Conservation (phyloP, 2,329 filamentous ascomycete genomes). For the Talaromyces marneffei region DNA sequence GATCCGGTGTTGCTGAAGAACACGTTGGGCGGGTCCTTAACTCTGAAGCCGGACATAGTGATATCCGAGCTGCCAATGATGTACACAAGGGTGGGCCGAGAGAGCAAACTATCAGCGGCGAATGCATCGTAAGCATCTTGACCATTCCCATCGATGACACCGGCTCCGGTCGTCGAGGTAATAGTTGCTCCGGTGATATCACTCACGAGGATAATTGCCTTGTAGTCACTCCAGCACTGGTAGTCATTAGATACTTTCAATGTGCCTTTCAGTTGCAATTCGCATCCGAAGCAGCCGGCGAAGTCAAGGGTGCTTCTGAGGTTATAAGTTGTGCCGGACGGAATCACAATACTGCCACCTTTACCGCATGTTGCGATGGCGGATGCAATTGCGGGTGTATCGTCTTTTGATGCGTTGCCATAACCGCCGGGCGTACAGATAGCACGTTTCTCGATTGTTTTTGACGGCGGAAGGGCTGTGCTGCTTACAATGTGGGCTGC, state of each 20-base stretch:
- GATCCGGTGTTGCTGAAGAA: slow-evolving; percentile 39
- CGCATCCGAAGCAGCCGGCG: slow-evolving; percentile 39
- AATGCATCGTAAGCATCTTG: slow-evolving; percentile 41
- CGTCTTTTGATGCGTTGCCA: slow-evolving; percentile 32
- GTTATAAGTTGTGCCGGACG: slow-evolving; percentile 37
- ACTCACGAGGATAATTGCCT: slow-evolving; percentile 36
- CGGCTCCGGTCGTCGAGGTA: slow-evolving; percentile 35
- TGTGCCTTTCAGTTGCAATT: slow-evolving; percentile 43
- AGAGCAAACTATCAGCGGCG: slow-evolving; percentile 33
- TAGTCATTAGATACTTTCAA: slow-evolving; percentile 37
- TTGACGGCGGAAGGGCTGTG: neutral
- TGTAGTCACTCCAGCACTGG: slow-evolving; percentile 39
- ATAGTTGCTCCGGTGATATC: slow-evolving; percentile 36
- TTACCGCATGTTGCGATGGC: slow-evolving; percentile 40
- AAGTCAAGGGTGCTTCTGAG: slow-evolving; percentile 42
- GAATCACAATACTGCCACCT: slow-evolving; percentile 44
- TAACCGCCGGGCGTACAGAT: slow-evolving; percentile 31
- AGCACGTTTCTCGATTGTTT: slow-evolving; percentile 17
- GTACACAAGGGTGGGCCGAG: slow-evolving; percentile 39
- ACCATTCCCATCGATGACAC: slow-evolving; percentile 45
- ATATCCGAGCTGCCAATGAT: slow-evolving; percentile 38
- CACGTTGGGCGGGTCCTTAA: slow-evolving; percentile 43
- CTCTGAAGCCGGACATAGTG: slow-evolving; percentile 31
- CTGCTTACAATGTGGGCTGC: neutral
- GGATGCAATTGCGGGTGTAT: slow-evolving; percentile 40